These are phyloP conservation scores for Colletotrichum eleusines DNA, from an alignment of 2,329 filamentous ascomycete species.

Conservation along the genomic window DNA sequence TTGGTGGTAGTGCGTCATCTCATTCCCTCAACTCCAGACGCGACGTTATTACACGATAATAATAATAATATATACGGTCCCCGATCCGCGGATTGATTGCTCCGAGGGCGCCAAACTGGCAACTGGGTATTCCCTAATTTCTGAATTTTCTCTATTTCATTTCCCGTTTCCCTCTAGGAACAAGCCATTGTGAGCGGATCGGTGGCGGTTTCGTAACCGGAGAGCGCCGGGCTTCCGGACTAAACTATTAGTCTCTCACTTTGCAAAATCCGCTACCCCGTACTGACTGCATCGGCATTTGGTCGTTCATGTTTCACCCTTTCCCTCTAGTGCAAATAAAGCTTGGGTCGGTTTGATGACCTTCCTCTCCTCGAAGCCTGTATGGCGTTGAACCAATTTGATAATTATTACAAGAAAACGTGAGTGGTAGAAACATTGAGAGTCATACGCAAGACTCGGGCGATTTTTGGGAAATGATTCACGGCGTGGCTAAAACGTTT, in stretches of 20 bases:
- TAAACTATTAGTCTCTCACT: background rate
- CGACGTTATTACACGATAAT: too few relatives aligned
- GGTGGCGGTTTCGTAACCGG: background rate
- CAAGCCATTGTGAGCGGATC: background rate
- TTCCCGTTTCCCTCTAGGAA: background rate
- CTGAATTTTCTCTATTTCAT: background rate
- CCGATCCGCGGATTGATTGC: background rate
- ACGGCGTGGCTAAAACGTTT: too few relatives aligned
- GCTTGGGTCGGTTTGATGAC: background rate
- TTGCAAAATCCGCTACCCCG: background rate
- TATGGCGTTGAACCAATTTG: too few relatives aligned
- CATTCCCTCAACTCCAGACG: background rate
- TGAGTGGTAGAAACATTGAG: too few relatives aligned
- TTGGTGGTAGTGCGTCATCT: background rate
- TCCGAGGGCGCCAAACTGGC: too few relatives aligned
- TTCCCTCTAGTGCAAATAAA: background rate
- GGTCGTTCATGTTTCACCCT: background rate
- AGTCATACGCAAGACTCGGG: too few relatives aligned
- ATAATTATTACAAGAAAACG: too few relatives aligned
- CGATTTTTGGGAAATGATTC: too few relatives aligned
- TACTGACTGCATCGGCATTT: background rate
- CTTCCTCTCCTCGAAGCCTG: background rate
- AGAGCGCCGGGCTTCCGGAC: background rate
- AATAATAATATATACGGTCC: background rate
- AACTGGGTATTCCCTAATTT: too few relatives aligned